These are phyloP conservation scores for Phallus indusiatus DNA, from an alignment of 768 basidiomycete species.

Conservation along the genomic window DNA sequence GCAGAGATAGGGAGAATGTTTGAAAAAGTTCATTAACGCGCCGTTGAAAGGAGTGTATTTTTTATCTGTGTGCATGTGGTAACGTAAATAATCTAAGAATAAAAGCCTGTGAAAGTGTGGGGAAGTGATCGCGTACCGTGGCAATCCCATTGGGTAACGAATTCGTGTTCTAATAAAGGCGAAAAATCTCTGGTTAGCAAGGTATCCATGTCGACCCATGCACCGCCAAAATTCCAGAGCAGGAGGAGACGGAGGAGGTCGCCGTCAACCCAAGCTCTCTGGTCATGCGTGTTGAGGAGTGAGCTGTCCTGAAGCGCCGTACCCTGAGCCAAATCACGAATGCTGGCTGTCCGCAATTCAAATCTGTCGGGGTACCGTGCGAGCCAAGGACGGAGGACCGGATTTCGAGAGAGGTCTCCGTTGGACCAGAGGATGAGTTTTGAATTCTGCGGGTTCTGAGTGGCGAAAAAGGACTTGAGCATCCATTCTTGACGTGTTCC, in stretches of 20 bases:
- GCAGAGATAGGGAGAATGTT: constrained; percentile 91
- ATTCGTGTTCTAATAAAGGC: constrained; percentile 88
- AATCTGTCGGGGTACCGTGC: constrained; percentile 60
- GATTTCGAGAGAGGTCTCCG: constrained; percentile 51
- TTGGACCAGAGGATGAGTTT: constrained; percentile 89
- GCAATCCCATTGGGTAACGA: constrained; percentile 98
- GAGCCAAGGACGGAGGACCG: constrained; percentile 52
- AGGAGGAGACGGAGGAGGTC: constrained; percentile 84
- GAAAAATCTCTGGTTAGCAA: constrained; percentile 80
- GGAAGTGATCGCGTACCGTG: constrained; percentile 52
- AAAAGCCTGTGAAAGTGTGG: background rate
- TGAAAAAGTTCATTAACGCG: constrained; percentile 87
- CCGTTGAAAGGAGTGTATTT: constrained; percentile 78
- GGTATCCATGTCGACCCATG: constrained; percentile 98
- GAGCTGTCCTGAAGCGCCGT: constrained; percentile 66
- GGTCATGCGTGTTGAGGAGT: constrained; percentile 54
- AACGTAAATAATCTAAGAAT: background rate
- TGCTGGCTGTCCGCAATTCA: constrained; percentile 59
- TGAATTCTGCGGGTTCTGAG: constrained; percentile 58
- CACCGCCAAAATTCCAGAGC: constrained; percentile 83
- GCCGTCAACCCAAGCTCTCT: constrained; percentile 90
- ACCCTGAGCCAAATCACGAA: constrained; percentile 53
- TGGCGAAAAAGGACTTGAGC: constrained; percentile 90
- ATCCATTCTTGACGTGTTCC: constrained; percentile 79
- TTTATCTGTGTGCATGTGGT: constrained; percentile 40